Percentiles rank a stretch among this genome's conserved stretches.
phyloP scores from a whole-genome alignment of 2,329 filamentous ascomycete genomes.

The Rosellinia necatrix region DNA sequence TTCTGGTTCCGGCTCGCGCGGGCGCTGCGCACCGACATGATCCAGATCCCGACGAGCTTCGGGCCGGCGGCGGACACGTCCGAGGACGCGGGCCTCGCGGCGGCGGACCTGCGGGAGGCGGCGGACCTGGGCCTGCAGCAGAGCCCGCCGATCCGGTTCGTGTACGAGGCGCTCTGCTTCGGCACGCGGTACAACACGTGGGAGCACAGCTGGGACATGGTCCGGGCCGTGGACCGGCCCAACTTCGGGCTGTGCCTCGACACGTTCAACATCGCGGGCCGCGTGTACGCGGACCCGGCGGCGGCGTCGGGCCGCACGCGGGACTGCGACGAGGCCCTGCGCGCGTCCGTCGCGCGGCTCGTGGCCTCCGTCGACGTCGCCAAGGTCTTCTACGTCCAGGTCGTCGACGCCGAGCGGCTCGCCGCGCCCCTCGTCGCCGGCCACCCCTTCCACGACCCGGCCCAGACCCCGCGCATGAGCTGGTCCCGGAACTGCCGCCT shows the following conservation, averaged over 20 bases:
- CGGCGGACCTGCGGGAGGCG: constrained; percentile 64
- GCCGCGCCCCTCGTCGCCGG: constrained; percentile 57
- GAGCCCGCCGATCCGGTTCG: constrained; percentile 65
- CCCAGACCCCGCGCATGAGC: constrained; percentile 70
- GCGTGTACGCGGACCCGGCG: constrained; percentile 72
- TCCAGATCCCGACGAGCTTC: constrained; percentile 76
- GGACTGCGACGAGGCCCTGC: constrained; percentile 60
- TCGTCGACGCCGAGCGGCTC: constrained; percentile 74
- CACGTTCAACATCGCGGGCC: constrained; percentile 76
- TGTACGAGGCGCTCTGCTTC: constrained; percentile 76
- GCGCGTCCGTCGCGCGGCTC: constrained; percentile 59
- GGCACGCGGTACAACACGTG: constrained; percentile 72
- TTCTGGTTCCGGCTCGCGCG: constrained; percentile 72
- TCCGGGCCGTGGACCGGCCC: constrained; percentile 64
- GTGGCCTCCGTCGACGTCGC: constrained; percentile 59
- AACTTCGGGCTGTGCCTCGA: constrained; percentile 82
- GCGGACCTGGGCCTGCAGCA: constrained; percentile 69
- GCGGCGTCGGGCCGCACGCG: constrained; percentile 53
- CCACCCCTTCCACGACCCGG: constrained; percentile 62
- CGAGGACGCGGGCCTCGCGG: constrained; percentile 58
- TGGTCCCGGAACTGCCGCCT: constrained; percentile 78
- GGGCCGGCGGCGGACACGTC: constrained; percentile 54
- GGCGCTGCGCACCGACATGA: constrained; percentile 69
- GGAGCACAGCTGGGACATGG: constrained; percentile 73
- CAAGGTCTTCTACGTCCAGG: constrained; percentile 77